phyloP scores from a whole-genome alignment of 306 rosid genomes.

The Alnus glutinosa region DNA sequence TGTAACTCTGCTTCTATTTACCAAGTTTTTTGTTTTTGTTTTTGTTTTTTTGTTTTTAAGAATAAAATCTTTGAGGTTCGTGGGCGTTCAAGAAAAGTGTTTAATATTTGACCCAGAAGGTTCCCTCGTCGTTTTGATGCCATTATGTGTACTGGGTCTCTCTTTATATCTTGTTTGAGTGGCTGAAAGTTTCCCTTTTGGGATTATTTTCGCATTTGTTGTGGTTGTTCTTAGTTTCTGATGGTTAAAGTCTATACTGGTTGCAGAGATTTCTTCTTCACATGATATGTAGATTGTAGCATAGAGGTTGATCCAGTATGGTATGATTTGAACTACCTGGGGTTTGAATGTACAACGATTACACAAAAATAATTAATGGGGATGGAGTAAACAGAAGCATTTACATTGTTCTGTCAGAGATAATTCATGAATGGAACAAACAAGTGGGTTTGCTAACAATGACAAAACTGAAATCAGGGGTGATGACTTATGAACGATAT shows the following conservation, averaged over 20 bases:
- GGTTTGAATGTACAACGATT: not conserved
- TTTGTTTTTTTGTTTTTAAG: not conserved
- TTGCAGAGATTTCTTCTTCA: not conserved
- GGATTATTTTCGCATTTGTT: not conserved
- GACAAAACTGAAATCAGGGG: not conserved
- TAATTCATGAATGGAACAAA: not conserved
- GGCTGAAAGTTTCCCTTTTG: not conserved
- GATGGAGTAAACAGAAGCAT: not conserved
- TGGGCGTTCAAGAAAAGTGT: not conserved
- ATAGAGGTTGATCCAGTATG: not conserved
- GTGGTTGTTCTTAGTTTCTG: not conserved
- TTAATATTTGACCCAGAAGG: not conserved
- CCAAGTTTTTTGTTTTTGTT: no score
- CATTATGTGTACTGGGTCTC: not conserved
- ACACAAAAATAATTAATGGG: not conserved
- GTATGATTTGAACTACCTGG: not conserved
- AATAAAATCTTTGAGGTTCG: not conserved
- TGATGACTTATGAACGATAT: not conserved
- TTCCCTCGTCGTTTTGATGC: not conserved
- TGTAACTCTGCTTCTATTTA: conserved; percentile 38
- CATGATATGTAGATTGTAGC: no score
- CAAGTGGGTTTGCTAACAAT: not conserved
- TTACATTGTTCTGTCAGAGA: not conserved
- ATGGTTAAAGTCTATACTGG: not conserved
- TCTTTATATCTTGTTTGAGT: not conserved